Base-by-base conservation (phyloP, 2,329 filamentous ascomycete species). In the Fusarium xyrophilum region DNA sequence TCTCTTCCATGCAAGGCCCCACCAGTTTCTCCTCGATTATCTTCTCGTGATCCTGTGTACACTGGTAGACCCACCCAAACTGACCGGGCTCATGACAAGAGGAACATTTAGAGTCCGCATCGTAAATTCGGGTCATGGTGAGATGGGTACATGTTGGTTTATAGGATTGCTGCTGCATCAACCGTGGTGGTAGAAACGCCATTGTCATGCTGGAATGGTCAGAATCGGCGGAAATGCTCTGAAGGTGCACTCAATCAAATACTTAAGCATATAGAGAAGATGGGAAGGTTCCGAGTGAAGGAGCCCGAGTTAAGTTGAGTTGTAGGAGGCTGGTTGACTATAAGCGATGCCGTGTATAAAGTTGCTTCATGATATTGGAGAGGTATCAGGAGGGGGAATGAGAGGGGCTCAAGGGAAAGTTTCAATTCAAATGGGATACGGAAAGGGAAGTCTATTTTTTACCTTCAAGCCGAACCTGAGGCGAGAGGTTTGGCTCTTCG, bases 1-100 rank as follows among this genome's bases (percentile, higher is more conserved):
- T 7, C 32, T 33, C 5, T n/a, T 10, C 19, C 54, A 65, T 63
- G 56, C 53, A 63, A 73, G 68, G 62, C 74, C 65, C 65, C 17
- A 64, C 70, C 36, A 73, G 63, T 10, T 72, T 68, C 40, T 75
- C 69, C 55, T 79, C 79, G 27, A 78, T 75, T 47, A 79, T 70
- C 50, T 81, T 78, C 32, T 86, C 82, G 14, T 80, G 80, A 71
- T 93, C 91, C 75, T 92, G 87, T 15, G 84, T 86, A 77, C 93
- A 96, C 62, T 85, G 82, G 76, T 92, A 96, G 25, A 96, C 79
- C 86, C 90, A 96, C 28, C 91, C 91, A 55, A 89, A 82, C 19
- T 82, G 78, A 1, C 89, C 86, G 2, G 77, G 76, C 40, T 79
- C 79, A 39, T 80, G 79, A 72, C 92, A 96, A 27, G 82, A 74